Evolutionary conservation across 768 basidiomycete species (phyloP), one percentile per base, ranked within the genome.

Genomic region (Macrolepiota fuliginosa): DNA sequence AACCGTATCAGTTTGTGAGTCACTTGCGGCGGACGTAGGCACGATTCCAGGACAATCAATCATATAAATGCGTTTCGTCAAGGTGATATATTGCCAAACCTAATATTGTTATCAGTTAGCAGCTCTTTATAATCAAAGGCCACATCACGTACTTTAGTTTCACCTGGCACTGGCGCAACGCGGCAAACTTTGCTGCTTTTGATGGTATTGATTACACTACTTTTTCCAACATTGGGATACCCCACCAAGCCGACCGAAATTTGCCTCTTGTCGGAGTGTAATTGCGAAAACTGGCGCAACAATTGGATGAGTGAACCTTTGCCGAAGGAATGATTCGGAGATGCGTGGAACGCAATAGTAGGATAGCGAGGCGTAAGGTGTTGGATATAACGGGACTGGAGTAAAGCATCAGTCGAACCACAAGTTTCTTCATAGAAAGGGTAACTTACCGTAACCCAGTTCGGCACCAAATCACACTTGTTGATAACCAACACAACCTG

Each of bases 31-130:
- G 24, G 94, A 96, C 17, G 94, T 89, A 1, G 96, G 96, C 1
- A 98, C 97, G 73, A 98, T 92, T 53, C 97, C 97, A 29, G 97
- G 97, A 72, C 97, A 99, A 76, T 99, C 97, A 77, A 99, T 98
- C 67, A 99, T 89, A 79, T 98, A 99, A 72, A 99, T 99, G 57
- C 92, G 85, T 64, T 90, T 86, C 62, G 96, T 99, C 45, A 99
- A 80, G 29, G 94, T 96, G 78, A 99, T 98, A 75, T 99, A 99
- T 83, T 99, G 96, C 97, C 97, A 99, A 66, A 98, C 96, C 82
- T 84, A 57, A 15, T 19, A 29, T 15, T 24, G 51, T 52, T 10
- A 32, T 75, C 75, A 15, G 39, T n/a, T 40, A 49, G 37, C 61
- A 46, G 39, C 52, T 62, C 39, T 2, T 56, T 36, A 36, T n/a